These are phyloP conservation scores for Seminavis robusta DNA, from an alignment of 108 stramenopile genomes.

Conservation along the genomic window DNA sequence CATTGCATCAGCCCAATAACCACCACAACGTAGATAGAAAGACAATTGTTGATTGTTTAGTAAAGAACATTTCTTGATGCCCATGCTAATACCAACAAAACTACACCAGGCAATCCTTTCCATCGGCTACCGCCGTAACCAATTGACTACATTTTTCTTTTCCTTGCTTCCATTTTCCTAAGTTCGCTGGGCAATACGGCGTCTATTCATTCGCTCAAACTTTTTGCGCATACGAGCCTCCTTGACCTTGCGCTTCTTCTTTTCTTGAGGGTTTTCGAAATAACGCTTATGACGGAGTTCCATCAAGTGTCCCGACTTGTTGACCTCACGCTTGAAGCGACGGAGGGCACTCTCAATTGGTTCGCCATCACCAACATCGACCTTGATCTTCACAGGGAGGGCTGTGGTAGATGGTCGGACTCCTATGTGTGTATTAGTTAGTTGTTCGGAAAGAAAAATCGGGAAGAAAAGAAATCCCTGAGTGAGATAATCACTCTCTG, in stretches of 20 bases:
- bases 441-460: background rate
- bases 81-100: no score
- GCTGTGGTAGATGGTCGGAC: constrained; percentile 39
- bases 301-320: constrained; percentile 89
- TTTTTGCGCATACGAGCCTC: constrained; percentile 82
- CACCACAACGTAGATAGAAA: no score
- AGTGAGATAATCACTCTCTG: background rate
- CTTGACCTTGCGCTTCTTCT: constrained; percentile 87
- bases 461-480: background rate
- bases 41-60: no score
- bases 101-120: no score
- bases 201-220: constrained; percentile 84
- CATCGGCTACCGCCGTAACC: no score
- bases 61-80: no score
- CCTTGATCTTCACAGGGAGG: constrained; percentile 59
- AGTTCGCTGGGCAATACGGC: constrained; percentile 61
- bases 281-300: constrained; percentile 83
- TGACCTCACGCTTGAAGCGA: constrained; percentile 88
- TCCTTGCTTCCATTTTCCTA: no score
- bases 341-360: constrained; percentile 86
- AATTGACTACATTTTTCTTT: no score
- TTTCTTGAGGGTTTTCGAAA: constrained; percentile 88
- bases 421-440: no score
- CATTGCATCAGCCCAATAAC: no score
- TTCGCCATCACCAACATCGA: constrained; percentile 80